Percentiles rank a stretch among this genome's conserved stretches.
Evolutionary conservation across 305 asterid species (phyloP).

Genomic region (Fraxinus greggii): DNA sequence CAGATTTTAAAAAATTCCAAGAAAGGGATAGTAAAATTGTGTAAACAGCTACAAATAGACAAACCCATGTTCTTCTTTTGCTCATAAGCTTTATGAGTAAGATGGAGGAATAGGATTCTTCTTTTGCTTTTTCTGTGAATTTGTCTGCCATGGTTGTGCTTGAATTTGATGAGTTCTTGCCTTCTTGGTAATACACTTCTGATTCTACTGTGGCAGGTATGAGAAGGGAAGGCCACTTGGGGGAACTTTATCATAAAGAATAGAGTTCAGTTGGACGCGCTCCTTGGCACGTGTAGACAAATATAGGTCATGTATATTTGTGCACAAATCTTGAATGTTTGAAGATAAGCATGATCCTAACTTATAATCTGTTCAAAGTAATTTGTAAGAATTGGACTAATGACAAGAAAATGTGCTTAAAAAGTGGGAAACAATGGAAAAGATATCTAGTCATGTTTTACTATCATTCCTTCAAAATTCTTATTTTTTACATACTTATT

Average conservation of each 20-base stretch:
- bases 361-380: background rate
- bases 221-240: background rate
- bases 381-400: background rate
- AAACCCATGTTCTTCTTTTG: constrained; percentile 50
- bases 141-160: constrained; percentile 21
- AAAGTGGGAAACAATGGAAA: background rate
- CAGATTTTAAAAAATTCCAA: constrained; percentile 42
- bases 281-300: background rate
- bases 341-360: background rate
- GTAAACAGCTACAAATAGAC: constrained; percentile 38
- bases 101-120: constrained; percentile 25
- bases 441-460: background rate
- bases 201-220: background rate
- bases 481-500: too few relatives aligned
- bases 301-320: background rate
- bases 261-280: background rate
- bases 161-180: background rate
- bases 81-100: constrained; percentile 36
- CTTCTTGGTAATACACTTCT: background rate
- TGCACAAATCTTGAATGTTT: background rate
- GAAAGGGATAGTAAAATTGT: constrained; percentile 37
- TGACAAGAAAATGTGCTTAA: background rate
- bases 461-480: too few relatives aligned
- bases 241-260: background rate
- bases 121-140: background rate